Evolutionary conservation across 177 flowering plant species (phyloP).

Genomic region (Vitis hybrid): DNA sequence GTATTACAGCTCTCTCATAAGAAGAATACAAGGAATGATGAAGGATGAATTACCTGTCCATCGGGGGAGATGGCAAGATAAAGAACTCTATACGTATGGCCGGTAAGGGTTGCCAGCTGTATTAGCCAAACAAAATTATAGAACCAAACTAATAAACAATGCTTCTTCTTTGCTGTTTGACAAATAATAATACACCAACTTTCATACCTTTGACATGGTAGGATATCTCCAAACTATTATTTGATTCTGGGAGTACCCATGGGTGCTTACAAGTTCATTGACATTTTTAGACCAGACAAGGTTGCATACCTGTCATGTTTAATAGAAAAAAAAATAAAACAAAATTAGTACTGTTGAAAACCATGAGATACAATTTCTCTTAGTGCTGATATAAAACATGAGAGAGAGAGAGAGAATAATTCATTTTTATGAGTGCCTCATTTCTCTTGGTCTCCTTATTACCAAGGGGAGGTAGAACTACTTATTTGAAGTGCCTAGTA

Average conservation of each 20-base stretch:
- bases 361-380: no score
- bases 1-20: background rate
- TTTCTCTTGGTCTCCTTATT: no score
- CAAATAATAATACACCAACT: background rate
- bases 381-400: no score
- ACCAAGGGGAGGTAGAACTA: no score
- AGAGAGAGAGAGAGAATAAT: no score
- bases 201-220: conserved; percentile 83
- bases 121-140: conserved; percentile 11
- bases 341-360: background rate
- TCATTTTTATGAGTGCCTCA: no score
- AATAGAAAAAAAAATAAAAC: conserved; percentile 1
- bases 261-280: conserved; percentile 97
- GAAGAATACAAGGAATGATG: background rate
- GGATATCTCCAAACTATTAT: conserved; percentile 97
- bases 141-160: background rate
- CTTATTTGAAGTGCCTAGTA: no score
- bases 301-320: conserved; percentile 77
- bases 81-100: conserved; percentile 86
- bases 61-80: conserved; percentile 97
- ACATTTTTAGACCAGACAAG: conserved; percentile 97
- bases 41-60: conserved; percentile 68
- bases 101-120: conserved; percentile 95
- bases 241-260: conserved; percentile 96
- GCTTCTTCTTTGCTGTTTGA: background rate